Evolutionary conservation across 345 rosid genomes (phyloP).

Genomic region (Erucastrum elatum): DNA sequence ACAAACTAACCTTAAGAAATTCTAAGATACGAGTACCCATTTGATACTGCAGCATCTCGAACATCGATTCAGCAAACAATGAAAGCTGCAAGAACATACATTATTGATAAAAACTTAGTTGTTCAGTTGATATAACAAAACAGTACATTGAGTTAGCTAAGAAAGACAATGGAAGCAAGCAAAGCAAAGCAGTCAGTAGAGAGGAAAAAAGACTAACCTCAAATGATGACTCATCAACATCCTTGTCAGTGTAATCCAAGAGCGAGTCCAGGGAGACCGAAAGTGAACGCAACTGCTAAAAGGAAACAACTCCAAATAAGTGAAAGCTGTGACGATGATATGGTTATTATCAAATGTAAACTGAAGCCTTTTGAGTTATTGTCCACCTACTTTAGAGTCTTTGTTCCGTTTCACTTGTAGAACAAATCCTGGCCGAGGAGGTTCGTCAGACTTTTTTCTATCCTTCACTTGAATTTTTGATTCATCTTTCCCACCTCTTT

Average conservation of each 20-base stretch:
- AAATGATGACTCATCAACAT: slow-evolving; percentile 86
- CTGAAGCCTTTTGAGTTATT: not conserved
- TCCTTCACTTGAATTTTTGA: slow-evolving; percentile 59
- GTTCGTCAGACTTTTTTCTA: slow-evolving; percentile 73
- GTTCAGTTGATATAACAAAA: slow-evolving; percentile 11
- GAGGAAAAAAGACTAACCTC: slow-evolving; percentile 53
- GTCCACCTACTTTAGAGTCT: slow-evolving; percentile 66
- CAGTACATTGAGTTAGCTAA: slow-evolving; percentile 4
- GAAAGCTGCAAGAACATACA: slow-evolving; percentile 65
- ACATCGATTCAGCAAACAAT: slow-evolving; percentile 83
- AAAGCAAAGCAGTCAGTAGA: not conserved
- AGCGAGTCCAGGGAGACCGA: slow-evolving; percentile 91
- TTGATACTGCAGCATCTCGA: slow-evolving; percentile 94
- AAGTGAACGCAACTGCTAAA: slow-evolving; percentile 67
- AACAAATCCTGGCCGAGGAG: slow-evolving; percentile 82
- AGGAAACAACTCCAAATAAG: slow-evolving; percentile 7
- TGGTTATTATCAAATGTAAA: slow-evolving; percentile 1
- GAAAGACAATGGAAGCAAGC: slow-evolving; percentile 11
- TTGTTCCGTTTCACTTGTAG: slow-evolving; percentile 60
- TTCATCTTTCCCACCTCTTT: slow-evolving; percentile 50
- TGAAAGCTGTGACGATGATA: not conserved
- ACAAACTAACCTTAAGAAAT: slow-evolving; percentile 76
- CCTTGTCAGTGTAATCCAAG: slow-evolving; percentile 87
- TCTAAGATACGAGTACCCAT: slow-evolving; percentile 79
- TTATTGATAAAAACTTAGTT: slow-evolving; percentile 4